Percentiles rank a stretch among this genome's conserved stretches.
These are phyloP conservation scores for Diaporthe capsici DNA, from an alignment of 2,329 filamentous ascomycete species.

Conservation along the genomic window DNA sequence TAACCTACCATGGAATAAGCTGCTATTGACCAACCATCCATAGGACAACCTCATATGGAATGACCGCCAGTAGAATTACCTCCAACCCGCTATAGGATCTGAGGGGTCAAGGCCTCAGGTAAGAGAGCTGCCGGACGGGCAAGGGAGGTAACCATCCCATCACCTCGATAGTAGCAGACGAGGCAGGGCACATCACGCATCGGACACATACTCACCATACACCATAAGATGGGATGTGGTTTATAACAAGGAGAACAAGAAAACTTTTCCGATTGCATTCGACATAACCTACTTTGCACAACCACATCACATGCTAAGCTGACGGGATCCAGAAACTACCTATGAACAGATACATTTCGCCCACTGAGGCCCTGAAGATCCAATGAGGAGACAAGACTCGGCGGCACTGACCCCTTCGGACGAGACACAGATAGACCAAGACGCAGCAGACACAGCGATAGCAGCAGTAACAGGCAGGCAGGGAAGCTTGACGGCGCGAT, in stretches of 20 bases:
- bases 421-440: conserved; percentile 15
- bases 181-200: neutral
- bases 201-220: neutral
- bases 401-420: neutral
- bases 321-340: conserved; percentile 32
- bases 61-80: no score
- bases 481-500: neutral
- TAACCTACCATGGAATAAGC: no score
- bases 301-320: conserved; percentile 39
- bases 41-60: no score
- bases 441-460: neutral
- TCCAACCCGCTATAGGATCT: no score
- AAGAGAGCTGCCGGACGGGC: no score
- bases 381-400: neutral
- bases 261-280: conserved; percentile 39
- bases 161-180: neutral
- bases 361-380: neutral
- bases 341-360: conserved; percentile 24
- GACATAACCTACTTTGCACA: conserved; percentile 36
- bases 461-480: neutral
- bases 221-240: neutral
- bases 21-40: no score
- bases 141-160: neutral
- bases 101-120: no score
- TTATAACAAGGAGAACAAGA: conserved; percentile 22